Percentiles rank a stretch among this genome's conserved stretches.
Conservation (phyloP, 2,329 filamentous ascomycete species). For the Aspergillus fructus region DNA sequence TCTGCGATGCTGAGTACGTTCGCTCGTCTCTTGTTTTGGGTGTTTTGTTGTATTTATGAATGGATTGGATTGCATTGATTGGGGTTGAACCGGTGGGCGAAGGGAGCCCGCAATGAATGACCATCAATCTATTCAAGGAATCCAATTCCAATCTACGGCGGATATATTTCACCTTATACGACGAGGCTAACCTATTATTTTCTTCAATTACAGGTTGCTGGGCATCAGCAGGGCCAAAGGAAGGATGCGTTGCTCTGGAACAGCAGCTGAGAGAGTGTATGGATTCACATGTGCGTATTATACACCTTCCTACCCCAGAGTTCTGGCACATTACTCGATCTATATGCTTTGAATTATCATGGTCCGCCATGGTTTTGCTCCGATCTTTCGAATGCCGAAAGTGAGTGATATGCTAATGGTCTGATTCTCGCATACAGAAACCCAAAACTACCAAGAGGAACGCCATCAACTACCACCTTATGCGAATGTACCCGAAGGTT, state of each 20-base stretch:
- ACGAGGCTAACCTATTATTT: background rate
- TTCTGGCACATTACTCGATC: too few species aligned
- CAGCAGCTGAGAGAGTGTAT: constrained; percentile 67
- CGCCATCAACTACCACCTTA: constrained; percentile 88
- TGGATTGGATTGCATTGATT: background rate
- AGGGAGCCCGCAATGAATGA: background rate
- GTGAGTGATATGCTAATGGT: background rate
- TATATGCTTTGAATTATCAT: background rate
- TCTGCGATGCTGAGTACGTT: constrained; percentile 63
- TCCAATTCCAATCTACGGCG: background rate
- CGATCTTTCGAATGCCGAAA: background rate
- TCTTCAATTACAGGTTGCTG: constrained; percentile 41
- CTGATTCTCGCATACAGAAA: constrained; percentile 47
- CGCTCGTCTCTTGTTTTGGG: background rate
- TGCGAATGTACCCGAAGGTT: constrained; percentile 72
- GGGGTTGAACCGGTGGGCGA: background rate
- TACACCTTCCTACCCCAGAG: background rate
- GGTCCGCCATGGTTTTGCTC: background rate
- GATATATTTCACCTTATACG: background rate
- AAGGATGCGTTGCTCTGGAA: constrained; percentile 61
- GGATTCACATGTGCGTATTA: constrained; percentile 70
- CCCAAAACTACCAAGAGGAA: constrained; percentile 62
- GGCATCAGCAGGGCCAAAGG: constrained; percentile 48
- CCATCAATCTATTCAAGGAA: background rate
- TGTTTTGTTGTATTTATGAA: constrained; percentile 24